A percentile compares a stretch with the other conserved stretches of the same genome.
Evolutionary conservation across 192 early-diverging fungal species (phyloP).

Genomic region (Phlyctochytrium bullatum): DNA sequence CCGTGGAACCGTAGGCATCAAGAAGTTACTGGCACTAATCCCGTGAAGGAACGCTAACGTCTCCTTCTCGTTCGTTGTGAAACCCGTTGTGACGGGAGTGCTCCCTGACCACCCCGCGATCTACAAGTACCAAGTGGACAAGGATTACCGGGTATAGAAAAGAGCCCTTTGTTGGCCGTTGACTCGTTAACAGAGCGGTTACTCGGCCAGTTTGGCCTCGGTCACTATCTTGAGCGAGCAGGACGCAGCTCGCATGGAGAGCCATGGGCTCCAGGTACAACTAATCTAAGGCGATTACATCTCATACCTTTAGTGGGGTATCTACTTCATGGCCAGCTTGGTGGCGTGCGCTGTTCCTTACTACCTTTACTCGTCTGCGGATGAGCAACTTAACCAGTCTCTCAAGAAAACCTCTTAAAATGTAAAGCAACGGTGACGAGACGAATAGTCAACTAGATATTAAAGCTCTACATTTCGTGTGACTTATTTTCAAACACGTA

Average conservation of each 20-base stretch:
- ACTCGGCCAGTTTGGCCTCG: neutral
- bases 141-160: neutral
- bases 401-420: conserved; percentile 1
- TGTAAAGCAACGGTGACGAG: too few relatives aligned
- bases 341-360: neutral
- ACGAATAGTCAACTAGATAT: neutral
- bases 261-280: neutral
- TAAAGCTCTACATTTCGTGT: conserved; percentile 16
- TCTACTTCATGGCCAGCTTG: neutral
- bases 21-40: neutral
- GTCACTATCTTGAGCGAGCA: neutral
- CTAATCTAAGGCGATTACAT: too few relatives aligned
- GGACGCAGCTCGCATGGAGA: neutral
- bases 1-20: neutral
- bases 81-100: neutral
- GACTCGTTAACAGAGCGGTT: too few relatives aligned
- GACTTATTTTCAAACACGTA: conserved; percentile 56
- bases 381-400: neutral
- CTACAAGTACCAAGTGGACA: neutral
- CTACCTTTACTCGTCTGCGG: neutral
- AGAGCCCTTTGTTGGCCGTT: too few relatives aligned
- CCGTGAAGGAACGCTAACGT: neutral
- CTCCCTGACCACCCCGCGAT: neutral
- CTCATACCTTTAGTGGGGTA: neutral
- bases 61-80: neutral